These are phyloP conservation scores for Lecanosticta acicola DNA, from an alignment of 2,329 filamentous ascomycete genomes.

Conservation along the genomic window DNA sequence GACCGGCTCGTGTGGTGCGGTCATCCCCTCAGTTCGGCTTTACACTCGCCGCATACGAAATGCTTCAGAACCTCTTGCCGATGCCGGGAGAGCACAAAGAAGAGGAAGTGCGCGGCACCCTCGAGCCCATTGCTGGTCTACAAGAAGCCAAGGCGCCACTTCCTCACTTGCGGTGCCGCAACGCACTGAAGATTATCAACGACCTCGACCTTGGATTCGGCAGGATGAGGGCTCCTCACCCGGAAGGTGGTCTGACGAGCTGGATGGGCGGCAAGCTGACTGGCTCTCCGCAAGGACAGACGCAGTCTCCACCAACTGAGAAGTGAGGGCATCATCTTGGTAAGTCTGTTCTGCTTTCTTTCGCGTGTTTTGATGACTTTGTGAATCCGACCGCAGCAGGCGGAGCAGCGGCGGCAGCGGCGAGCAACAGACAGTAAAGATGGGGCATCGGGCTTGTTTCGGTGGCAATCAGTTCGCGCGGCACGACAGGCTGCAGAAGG, in stretches of 20 bases:
- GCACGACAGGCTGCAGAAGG: neutral
- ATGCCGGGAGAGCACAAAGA: constrained; percentile 59
- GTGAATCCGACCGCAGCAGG: constrained; percentile 2
- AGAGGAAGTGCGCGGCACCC: constrained; percentile 52
- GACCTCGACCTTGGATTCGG: constrained; percentile 94
- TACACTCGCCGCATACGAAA: constrained; percentile 90
- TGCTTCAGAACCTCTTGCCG: constrained; percentile 75
- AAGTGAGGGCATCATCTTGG: constrained; percentile 2
- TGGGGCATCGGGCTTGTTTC: too few species aligned
- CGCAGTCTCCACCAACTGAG: neutral
- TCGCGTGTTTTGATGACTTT: constrained; percentile 1
- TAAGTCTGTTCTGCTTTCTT: neutral
- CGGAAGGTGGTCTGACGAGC: constrained; percentile 13
- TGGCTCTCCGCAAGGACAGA: neutral
- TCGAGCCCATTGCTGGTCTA: constrained; percentile 59
- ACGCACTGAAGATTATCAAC: constrained; percentile 90
- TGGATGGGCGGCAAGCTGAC: constrained; percentile 5
- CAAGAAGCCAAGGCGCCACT: constrained; percentile 59
- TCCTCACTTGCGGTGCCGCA: constrained; percentile 68
- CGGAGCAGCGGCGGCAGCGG: neutral
- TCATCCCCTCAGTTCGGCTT: constrained; percentile 98
- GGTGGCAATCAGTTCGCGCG: neutral
- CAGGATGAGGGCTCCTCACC: constrained; percentile 48
- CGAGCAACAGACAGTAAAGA: neutral
- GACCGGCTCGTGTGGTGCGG: constrained; percentile 87